phyloP scores from a whole-genome alignment of 768 basidiomycete species.

The Trametes villosa region DNA sequence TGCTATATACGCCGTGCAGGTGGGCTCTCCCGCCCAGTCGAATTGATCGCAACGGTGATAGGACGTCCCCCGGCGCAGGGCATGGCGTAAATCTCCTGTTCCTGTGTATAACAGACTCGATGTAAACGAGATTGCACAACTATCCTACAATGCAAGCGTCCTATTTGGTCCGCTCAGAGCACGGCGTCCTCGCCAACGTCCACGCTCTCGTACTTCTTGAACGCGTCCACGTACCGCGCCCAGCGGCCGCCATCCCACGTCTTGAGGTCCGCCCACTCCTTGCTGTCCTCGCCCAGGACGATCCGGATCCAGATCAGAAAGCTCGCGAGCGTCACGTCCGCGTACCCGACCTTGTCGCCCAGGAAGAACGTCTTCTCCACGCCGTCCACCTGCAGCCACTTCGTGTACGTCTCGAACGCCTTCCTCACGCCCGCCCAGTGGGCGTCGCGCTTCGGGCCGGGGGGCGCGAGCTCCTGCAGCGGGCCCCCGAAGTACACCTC shows the following conservation, averaged over 20 bases:
- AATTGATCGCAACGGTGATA: too few species aligned
- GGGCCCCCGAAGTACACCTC: constrained; percentile 32
- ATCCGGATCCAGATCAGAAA: constrained; percentile 43
- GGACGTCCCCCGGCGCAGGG: too few species aligned
- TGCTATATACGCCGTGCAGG: too few species aligned
- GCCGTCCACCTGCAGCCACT: constrained; percentile 37
- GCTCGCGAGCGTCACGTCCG: constrained; percentile 41
- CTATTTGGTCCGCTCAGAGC: too few species aligned
- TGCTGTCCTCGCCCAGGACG: constrained; percentile 32
- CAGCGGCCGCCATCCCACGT: constrained; percentile 46
- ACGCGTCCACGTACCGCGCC: constrained; percentile 37
- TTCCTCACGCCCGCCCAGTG: constrained; percentile 35
- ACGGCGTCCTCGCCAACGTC: constrained; percentile 35
- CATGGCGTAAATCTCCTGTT: too few species aligned
- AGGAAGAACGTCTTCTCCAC: constrained; percentile 38
- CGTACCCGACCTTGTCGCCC: constrained; percentile 39
- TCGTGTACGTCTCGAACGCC: constrained; percentile 32
- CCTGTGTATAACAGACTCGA: too few species aligned
- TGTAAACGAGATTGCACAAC: too few species aligned
- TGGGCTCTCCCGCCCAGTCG: too few species aligned
- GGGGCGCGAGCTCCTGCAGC: constrained; percentile 39
- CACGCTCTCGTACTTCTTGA: constrained; percentile 37
- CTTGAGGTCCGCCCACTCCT: constrained; percentile 39
- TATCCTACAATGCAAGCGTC: too few species aligned
- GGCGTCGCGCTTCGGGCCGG: constrained; percentile 32